A percentile compares a stretch with the other conserved stretches of the same genome.
These are phyloP conservation scores for Podospora pseudocomata DNA, from an alignment of 495 filamentous ascomycete species.

Conservation along the genomic window DNA sequence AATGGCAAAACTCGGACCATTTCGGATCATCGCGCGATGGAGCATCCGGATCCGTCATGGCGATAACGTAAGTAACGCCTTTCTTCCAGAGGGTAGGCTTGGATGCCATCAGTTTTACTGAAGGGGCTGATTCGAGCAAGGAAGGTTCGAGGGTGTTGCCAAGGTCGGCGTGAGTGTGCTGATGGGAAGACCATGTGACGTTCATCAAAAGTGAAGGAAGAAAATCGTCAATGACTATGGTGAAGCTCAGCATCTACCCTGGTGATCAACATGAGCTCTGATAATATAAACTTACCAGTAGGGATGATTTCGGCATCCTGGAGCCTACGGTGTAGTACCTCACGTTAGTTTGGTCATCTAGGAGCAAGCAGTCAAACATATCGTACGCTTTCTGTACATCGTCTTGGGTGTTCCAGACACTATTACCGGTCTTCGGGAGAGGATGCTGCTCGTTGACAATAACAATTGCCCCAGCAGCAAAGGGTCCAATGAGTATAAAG, in stretches of 20 bases:
- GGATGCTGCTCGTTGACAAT: too few species aligned
- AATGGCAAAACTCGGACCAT: constrained; percentile 71
- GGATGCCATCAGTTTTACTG: constrained; percentile 33
- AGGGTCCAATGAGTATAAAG: too few species aligned
- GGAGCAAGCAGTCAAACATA: too few species aligned
- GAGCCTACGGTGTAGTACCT: constrained; percentile 36
- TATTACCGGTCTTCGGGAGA: too few species aligned
- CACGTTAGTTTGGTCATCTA: not conserved
- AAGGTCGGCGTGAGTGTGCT: constrained; percentile 43
- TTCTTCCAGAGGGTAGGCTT: not conserved
- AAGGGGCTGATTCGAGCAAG: constrained; percentile 48
- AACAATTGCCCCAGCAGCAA: too few species aligned
- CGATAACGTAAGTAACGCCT: constrained; percentile 37
- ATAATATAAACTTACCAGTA: constrained; percentile 37
- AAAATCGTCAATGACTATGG: constrained; percentile 62
- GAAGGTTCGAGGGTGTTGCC: constrained; percentile 60
- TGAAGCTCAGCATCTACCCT: not conserved
- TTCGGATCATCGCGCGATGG: constrained; percentile 60
- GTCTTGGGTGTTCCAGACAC: too few species aligned
- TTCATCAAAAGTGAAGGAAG: constrained; percentile 50
- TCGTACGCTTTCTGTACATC: too few species aligned
- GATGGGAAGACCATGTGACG: constrained; percentile 43
- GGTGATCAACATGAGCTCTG: not conserved
- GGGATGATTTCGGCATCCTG: constrained; percentile 60
- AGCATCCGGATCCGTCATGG: constrained; percentile 68